Evolutionary conservation across 129 eudicot species (phyloP).

Genomic region (Tagetes erecta): DNA sequence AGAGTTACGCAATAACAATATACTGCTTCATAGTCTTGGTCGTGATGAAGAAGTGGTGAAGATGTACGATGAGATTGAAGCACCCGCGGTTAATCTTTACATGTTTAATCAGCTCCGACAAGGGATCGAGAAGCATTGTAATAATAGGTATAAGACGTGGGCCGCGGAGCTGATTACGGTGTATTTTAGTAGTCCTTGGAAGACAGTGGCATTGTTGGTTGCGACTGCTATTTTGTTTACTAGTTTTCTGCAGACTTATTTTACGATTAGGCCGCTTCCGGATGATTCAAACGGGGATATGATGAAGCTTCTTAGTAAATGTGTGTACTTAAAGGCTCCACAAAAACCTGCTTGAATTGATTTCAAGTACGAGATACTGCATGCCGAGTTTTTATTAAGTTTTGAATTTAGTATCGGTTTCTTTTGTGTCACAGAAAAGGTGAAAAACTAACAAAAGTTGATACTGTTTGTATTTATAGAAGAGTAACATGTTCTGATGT

Average conservation of each 20-base stretch:
- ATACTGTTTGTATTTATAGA: too few relatives aligned
- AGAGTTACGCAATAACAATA: constrained; percentile 24
- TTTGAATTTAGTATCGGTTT: too few relatives aligned
- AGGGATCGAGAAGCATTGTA: constrained; percentile 31
- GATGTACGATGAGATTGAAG: constrained; percentile 38
- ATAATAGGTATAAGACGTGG: constrained; percentile 39
- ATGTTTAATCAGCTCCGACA: constrained; percentile 21
- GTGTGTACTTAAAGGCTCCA: constrained; percentile 13
- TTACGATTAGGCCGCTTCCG: constrained; percentile 32
- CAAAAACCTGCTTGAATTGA: background rate
- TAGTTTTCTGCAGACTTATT: constrained; percentile 43
- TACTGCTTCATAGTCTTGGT: constrained; percentile 32
- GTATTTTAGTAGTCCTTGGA: constrained; percentile 54
- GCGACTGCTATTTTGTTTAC: constrained; percentile 39
- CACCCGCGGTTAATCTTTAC: constrained; percentile 11
- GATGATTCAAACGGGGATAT: constrained; percentile 24
- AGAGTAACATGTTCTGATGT: too few relatives aligned
- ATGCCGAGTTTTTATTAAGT: too few relatives aligned
- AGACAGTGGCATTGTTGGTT: constrained; percentile 43
- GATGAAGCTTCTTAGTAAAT: constrained; percentile 28
- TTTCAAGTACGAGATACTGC: too few relatives aligned
- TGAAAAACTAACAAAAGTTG: too few relatives aligned
- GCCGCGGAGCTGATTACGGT: constrained; percentile 36
- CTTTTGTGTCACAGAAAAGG: too few relatives aligned
- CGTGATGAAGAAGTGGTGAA: constrained; percentile 46